phyloP scores from a whole-genome alignment of 331 rosid genomes.

The Quercus lobata region DNA sequence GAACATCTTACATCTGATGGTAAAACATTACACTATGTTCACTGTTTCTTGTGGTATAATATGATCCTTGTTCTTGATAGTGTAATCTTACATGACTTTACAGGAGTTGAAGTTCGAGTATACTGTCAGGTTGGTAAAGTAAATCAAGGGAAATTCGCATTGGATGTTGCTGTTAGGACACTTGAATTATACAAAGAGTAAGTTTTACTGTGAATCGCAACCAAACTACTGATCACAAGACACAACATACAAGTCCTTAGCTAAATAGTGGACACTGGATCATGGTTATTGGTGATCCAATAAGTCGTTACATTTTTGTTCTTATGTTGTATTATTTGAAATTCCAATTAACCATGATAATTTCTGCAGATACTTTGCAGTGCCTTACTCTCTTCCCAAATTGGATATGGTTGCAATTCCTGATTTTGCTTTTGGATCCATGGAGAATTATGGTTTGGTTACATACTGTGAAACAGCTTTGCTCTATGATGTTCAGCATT shows the following conservation, averaged over 20 bases:
- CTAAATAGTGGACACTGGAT: background rate
- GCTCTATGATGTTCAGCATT: slow-evolving; percentile 48
- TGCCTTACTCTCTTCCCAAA: slow-evolving; percentile 83
- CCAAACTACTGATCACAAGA: background rate
- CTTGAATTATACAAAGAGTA: slow-evolving; percentile 78
- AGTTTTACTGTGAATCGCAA: slow-evolving; percentile 4
- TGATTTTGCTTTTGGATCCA: slow-evolving; percentile 88
- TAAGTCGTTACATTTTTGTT: background rate
- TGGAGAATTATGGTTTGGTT: slow-evolving; percentile 62
- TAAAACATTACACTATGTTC: slow-evolving; percentile 27
- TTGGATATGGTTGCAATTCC: slow-evolving; percentile 97
- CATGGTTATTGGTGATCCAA: background rate
- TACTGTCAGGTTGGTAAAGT: slow-evolving; percentile 88
- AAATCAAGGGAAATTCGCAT: slow-evolving; percentile 84
- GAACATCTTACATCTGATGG: slow-evolving; percentile 88
- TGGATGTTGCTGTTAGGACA: slow-evolving; percentile 74
- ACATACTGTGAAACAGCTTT: slow-evolving; percentile 55
- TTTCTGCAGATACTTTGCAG: slow-evolving; percentile 67
- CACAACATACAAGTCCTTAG: slow-evolving; percentile 6
- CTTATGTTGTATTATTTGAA: slow-evolving; percentile 18
- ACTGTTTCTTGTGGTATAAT: slow-evolving; percentile 4
- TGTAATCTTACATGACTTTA: slow-evolving; percentile 10
- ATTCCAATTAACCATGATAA: slow-evolving; percentile 6
- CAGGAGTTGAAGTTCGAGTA: slow-evolving; percentile 90
- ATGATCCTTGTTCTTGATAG: slow-evolving; percentile 12